These are phyloP conservation scores for Bifiguratus adelaidae DNA, from an alignment of 192 early-diverging fungal species.

Conservation along the genomic window DNA sequence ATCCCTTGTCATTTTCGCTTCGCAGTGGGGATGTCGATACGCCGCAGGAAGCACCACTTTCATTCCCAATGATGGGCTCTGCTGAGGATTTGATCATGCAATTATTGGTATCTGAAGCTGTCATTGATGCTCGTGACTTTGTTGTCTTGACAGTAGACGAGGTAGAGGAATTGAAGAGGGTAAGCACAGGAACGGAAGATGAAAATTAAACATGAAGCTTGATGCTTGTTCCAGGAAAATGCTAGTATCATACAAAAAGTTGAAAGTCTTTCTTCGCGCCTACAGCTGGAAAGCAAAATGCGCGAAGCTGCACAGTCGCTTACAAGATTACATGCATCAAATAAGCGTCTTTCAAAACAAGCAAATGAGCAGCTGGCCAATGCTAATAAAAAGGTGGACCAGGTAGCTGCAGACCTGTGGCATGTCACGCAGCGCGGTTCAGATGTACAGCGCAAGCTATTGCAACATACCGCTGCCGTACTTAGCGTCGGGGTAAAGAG, in stretches of 20 bases:
- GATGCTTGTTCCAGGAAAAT: conserved; percentile 25
- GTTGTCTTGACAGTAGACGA: conserved; percentile 36
- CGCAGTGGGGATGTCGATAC: too few species aligned
- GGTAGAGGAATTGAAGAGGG: conserved; percentile 41
- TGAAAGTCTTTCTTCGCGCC: conserved; percentile 25
- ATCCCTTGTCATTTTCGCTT: too few species aligned
- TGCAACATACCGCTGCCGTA: conserved; percentile 42
- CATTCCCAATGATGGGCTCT: conserved; percentile 17
- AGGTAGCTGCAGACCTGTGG: conserved; percentile 33
- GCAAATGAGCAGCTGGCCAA: conserved; percentile 35
- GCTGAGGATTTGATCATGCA: conserved; percentile 31
- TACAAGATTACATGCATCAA: conserved; percentile 33
- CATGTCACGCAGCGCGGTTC: conserved; percentile 31
- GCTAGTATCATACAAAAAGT: conserved; percentile 32
- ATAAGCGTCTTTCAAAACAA: conserved; percentile 36
- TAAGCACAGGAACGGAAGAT: conserved; percentile 1
- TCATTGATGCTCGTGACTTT: conserved; percentile 42
- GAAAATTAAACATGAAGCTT: background rate
- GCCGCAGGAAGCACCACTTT: too few species aligned
- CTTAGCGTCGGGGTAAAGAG: conserved; percentile 30
- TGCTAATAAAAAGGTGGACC: conserved; percentile 39
- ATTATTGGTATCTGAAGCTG: conserved; percentile 36
- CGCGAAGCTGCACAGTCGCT: conserved; percentile 44
- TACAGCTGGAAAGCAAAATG: conserved; percentile 46
- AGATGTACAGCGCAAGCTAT: conserved; percentile 28